Conservation (phyloP, 1,284 basidiomycete genomes). For the Cystobasidiaceae sp. region DNA sequence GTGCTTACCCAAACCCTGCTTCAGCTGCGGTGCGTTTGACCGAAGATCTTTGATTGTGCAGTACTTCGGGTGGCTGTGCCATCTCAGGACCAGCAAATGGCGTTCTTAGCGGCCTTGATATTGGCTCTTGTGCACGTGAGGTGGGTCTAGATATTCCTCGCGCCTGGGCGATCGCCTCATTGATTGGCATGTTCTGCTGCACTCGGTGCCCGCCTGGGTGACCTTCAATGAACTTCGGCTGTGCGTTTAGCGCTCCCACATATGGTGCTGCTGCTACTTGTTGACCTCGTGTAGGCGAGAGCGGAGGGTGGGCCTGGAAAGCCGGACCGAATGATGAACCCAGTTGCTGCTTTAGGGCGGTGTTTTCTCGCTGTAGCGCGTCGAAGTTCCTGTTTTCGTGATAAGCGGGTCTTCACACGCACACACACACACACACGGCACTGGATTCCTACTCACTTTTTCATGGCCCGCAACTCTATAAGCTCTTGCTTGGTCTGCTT, state of each 20-base stretch:
- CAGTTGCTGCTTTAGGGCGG: slow-evolving; percentile 13
- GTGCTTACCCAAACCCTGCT: not conserved
- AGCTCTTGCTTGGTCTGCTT: slow-evolving; percentile 8
- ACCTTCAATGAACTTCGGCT: not conserved
- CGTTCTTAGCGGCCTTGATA: no score
- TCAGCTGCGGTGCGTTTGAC: not conserved
- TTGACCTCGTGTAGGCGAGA: not conserved
- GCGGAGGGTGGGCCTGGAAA: not conserved
- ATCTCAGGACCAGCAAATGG: no score
- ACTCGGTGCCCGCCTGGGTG: not conserved
- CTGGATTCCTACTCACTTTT: not conserved
- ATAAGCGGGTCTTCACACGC: not conserved
- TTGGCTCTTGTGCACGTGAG: no score
- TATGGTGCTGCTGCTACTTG: not conserved
- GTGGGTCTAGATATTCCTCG: no score
- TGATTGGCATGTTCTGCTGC: not conserved
- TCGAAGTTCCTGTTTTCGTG: slow-evolving; percentile 14
- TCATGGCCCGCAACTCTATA: slow-evolving; percentile 4
- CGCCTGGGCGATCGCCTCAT: no score
- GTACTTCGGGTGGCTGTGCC: no score
- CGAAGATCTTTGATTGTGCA: not conserved
- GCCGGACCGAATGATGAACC: no score
- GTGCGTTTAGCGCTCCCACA: not conserved
- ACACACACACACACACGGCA: not conserved
- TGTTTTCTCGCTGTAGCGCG: slow-evolving; percentile 11